Conservation (phyloP, 805 yeast species). For the Maudiozyma bulderi region DNA sequence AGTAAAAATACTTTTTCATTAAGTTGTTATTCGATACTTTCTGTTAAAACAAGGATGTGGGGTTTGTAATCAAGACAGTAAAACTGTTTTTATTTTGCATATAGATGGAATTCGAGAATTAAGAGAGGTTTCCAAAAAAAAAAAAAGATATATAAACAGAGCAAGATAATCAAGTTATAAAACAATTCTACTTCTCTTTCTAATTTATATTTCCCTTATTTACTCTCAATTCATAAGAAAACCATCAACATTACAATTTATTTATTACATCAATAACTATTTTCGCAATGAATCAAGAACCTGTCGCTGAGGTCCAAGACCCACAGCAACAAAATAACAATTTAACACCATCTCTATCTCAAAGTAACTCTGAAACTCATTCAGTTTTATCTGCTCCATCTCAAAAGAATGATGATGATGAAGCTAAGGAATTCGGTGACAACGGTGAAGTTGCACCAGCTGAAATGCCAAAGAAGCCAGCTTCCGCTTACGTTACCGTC, state of each 20-base stretch:
- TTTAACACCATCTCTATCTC: constrained; percentile 1
- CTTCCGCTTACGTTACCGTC: constrained; percentile 13
- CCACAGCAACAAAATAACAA: constrained; percentile 1
- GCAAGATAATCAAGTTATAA: too few species aligned
- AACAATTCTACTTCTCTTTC: too few species aligned
- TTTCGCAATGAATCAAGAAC: neutral
- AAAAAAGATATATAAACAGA: too few species aligned
- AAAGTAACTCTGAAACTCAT: constrained; percentile 12
- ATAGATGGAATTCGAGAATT: too few species aligned
- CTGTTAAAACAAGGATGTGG: too few species aligned
- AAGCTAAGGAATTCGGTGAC: constrained; percentile 9
- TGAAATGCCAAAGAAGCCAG: constrained; percentile 9
- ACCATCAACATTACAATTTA: neutral
- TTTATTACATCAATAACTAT: neutral
- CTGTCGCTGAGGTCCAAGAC: neutral
- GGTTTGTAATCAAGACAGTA: too few species aligned
- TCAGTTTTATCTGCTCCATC: constrained; percentile 18
- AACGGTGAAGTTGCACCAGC: constrained; percentile 3
- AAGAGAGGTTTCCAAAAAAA: too few species aligned
- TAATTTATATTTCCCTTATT: neutral
- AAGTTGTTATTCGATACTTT: too few species aligned
- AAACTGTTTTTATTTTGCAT: too few species aligned
- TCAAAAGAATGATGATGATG: constrained; percentile 17
- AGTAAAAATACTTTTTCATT: neutral
- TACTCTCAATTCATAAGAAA: neutral